Conservation (phyloP, 2,329 filamentous ascomycete genomes). For the Aspergillus neotritici region DNA sequence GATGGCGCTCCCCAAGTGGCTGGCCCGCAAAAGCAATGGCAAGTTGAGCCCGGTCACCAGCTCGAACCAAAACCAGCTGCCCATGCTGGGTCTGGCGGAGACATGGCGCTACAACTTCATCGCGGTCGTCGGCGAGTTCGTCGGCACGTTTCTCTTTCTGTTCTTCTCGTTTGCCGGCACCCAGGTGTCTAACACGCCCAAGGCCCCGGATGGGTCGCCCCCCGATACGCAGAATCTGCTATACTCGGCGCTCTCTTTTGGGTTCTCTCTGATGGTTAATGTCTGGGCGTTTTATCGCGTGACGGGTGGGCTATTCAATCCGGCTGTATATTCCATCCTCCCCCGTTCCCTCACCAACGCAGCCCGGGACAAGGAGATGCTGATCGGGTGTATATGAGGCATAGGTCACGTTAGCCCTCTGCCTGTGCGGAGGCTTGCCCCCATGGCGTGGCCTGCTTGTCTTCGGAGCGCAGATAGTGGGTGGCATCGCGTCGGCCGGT, state of each 20-base stretch:
- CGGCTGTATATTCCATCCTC: conserved; percentile 32
- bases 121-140: conserved; percentile 46
- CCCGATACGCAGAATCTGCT: conserved; percentile 35
- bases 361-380: not conserved
- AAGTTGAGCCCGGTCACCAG: not conserved
- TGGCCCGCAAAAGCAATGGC: no score
- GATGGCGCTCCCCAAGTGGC: no score
- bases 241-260: conserved; percentile 43
- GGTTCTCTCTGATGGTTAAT: conserved; percentile 47
- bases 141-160: conserved; percentile 49
- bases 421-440: conserved; percentile 54
- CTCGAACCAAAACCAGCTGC: conserved; percentile 17
- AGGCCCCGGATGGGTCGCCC: conserved; percentile 25
- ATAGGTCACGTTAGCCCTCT: conserved; percentile 54
- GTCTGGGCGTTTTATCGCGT: conserved; percentile 52
- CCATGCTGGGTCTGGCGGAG: conserved; percentile 32
- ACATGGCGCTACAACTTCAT: conserved; percentile 41
- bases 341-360: no score
- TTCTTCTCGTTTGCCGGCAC: conserved; percentile 46
- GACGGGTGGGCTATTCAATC: conserved; percentile 49
- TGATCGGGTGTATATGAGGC: not conserved
- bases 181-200: conserved; percentile 41
- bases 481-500: conserved; percentile 54
- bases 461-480: conserved; percentile 54
- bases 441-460: conserved; percentile 49